These are phyloP conservation scores for Naganishia kalamii DNA, from an alignment of 768 basidiomycete species.

Conservation along the genomic window DNA sequence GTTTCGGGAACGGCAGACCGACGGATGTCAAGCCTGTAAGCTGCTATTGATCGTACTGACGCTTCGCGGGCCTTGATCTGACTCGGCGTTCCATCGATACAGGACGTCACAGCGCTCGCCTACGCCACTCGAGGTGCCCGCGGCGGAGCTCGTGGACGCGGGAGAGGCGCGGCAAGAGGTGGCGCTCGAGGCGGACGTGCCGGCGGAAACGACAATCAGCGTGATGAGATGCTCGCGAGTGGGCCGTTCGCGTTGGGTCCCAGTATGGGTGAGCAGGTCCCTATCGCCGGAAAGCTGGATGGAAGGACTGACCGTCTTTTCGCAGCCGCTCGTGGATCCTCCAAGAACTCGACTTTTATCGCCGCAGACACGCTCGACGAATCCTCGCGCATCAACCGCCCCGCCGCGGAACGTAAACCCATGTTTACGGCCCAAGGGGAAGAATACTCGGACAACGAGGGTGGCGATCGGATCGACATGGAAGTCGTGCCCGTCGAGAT, in stretches of 20 bases:
- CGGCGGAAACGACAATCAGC: not conserved
- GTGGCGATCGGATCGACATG: constrained; percentile 37
- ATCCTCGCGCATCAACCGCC: not conserved
- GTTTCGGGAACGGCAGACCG: not conserved
- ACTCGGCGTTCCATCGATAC: too few species aligned
- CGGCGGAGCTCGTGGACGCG: constrained; percentile 19
- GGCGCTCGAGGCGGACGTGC: constrained; percentile 13
- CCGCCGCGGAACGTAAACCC: constrained; percentile 19
- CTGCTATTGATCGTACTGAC: not conserved
- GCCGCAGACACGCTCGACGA: constrained; percentile 3
- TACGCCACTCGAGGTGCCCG: constrained; percentile 21
- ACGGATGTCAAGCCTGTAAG: constrained; percentile 17
- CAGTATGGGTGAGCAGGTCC: constrained; percentile 8
- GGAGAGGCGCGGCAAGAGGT: constrained; percentile 21
- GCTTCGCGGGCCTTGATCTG: not conserved
- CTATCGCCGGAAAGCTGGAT: not conserved
- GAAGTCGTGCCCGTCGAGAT: constrained; percentile 36
- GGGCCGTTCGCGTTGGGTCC: constrained; percentile 27
- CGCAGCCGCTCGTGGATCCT: constrained; percentile 1
- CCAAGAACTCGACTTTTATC: constrained; percentile 7
- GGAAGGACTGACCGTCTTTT: not conserved
- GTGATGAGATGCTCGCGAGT: constrained; percentile 25
- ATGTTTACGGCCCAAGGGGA: constrained; percentile 28
- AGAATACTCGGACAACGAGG: constrained; percentile 39
- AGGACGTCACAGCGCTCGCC: constrained; percentile 5